Evolutionary conservation across 805 yeast species (phyloP), one percentile per base, ranked within the genome.

Genomic region (Lipomyces yamanashiensis): DNA sequence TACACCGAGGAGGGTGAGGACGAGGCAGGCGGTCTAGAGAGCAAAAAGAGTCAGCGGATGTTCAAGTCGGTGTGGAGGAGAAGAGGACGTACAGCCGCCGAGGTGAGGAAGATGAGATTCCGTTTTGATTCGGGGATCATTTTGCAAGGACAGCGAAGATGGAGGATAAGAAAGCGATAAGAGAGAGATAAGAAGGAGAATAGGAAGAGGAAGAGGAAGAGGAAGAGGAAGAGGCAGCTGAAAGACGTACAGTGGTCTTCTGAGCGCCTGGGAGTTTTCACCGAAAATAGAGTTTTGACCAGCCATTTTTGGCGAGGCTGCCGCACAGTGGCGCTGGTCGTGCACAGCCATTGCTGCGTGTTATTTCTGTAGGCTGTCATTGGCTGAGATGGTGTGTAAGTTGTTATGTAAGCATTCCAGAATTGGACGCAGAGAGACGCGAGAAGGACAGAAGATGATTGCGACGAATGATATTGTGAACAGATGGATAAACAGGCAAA

Each of bases 1-100:
- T 36, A 64, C 56, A 6, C 62, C 68, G 40, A 61, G 21, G 36
- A 64, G 49, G 53, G 68, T 61, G 55, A 64, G 59, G n/a, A 64
- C 48, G 50, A 64, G 60, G 44, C 48, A 44, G 50, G 50, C 45
- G 49, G 63, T 52, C 67, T 63, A 41, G 39, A 8, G 17, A 17
- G 52, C 15, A 19, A 44, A 12, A 39, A 21, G 36, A 40, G 57
- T 53, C 48, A 23, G 39, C 17, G 8, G 47, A 12, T n/a, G 17
- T 10, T 1, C 13, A 21, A n/a, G 10, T 19, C 13, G 19, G 13
- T 7, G 9, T 19, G 45, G 21, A 39, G 12, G 7, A 19, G 21
- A 7, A n/a, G 41, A 37, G 17, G n/a, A 53, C 57, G 34, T 53
- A 53, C 57, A 6, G 62, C 55, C 44, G 62, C 56, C 39, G 57